Evolutionary conservation across 176 grass and related monocot genomes (phyloP), one percentile per base, ranked within the genome.

Genomic region (Musa beccarii): DNA sequence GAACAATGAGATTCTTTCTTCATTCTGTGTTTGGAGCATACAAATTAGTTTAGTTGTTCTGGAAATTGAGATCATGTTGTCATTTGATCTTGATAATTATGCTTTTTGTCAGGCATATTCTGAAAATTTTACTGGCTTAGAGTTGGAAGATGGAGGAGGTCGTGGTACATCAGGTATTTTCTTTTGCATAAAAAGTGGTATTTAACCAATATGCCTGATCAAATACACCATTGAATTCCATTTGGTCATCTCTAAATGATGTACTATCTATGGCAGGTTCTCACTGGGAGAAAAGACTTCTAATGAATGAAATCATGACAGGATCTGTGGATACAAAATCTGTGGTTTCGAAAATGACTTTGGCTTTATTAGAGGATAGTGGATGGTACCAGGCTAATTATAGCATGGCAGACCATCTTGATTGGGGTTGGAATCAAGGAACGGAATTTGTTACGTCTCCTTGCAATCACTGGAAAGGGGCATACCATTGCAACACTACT

Each of bases 241-340:
- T 52, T 23, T 10, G 24, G 10, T 65, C 49, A 66, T 77, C 34
- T 20, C 20, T 52, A 52, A 52, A 13, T 21, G 21, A 52, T 52
- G 43, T 49, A 17, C 52, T 20, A 5, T 53, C 10, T 77, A 2
- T 77, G 17, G 59, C 80, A 99, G 96, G 96, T 75, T 99, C 96
- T 10, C 96, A 99, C 62, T 99, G 96, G 96, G 96, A 99, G 85
- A 99, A 99, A 83, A 92, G 96, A 72, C 86, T 99, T 53, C 75
- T 99, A 76, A 99, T 99, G 96, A 99, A 99, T 79, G 96, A 99
- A 74, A 99, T 99, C 72, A 99, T 99, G 96, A 99, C 96, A 22
- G 96, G 96, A 15, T 99, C 96, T 28, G 96, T 99, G 43, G 96
- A 99, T 83, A 94, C 96, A 74, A 87, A 81, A 87, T 99, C 96